These are phyloP conservation scores for Poa pratensis DNA, from an alignment of 176 grass and related monocot genomes.

Conservation along the genomic window DNA sequence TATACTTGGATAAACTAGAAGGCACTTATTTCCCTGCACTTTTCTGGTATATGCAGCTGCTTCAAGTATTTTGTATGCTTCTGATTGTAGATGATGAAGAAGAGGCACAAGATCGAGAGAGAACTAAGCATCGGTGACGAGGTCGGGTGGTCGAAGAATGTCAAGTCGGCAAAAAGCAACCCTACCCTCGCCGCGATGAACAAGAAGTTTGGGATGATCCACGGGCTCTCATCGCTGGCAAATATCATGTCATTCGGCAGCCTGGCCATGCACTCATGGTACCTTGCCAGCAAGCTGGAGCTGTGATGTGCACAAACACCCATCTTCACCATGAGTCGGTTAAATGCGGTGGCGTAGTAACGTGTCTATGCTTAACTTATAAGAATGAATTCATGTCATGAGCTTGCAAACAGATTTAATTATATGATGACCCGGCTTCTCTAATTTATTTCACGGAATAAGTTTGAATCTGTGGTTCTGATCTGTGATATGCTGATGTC, in stretches of 20 bases:
- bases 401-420: not conserved
- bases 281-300: conserved; percentile 81
- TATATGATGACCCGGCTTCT: not conserved
- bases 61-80: conserved; percentile 18
- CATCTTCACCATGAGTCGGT: not conserved
- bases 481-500: not conserved
- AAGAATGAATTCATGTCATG: not conserved
- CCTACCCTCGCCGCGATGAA: conserved; percentile 76
- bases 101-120: conserved; percentile 93
- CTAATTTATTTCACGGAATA: not conserved
- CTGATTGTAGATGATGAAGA: conserved; percentile 88
- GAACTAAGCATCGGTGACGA: conserved; percentile 87
- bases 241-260: conserved; percentile 95
- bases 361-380: not conserved
- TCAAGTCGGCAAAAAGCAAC: conserved; percentile 78
- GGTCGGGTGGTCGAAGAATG: conserved; percentile 93
- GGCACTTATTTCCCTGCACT: not conserved
- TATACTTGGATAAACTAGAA: not conserved
- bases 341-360: not conserved
- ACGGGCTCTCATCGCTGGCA: conserved; percentile 85
- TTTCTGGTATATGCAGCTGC: not conserved
- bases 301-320: conserved; percentile 47
- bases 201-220: conserved; percentile 99
- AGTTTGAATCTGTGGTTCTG: not conserved
- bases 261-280: conserved; percentile 97